Base-by-base conservation (phyloP, 1,139 yeast genomes). In the Citeromyces siamensis region DNA sequence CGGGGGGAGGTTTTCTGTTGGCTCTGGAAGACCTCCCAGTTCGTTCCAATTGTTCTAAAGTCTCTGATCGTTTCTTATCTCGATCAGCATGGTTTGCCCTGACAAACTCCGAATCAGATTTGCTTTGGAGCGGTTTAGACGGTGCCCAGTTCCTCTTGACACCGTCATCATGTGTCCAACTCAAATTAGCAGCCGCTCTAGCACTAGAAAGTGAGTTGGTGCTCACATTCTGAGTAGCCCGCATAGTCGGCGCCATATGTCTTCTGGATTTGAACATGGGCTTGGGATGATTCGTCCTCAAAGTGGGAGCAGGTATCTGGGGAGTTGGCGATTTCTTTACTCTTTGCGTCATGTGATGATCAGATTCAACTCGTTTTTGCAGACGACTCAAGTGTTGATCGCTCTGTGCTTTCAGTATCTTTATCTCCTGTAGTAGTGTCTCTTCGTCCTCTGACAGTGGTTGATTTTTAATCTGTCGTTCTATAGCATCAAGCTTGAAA, bases 401-500 rank as follows among this genome's bases (percentile, higher is more conserved):
- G 40, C 72, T 67, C 47, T 71, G 72, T 36, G 72, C 75, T 28
- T 76, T 57, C 29, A 73, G 60, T 6, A 60, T 60, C 46, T 62
- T 61, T 34, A 73, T 53, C 44, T 72, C 77, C 34, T 58, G 59
- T 29, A 69, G 50, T 4, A 71, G 50, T 20, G 52, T 51, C 16
- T 55, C 43, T 42, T 71, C 78, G 35, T 71, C 75, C 5, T 55
- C 51, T 8, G 58, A 44, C 38, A 64, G 44, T 7, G 41, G 40
- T 19, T 49, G 38, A n/a, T 40, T 42, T 14, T 32, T 32, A 7
- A 58, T 51, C 9, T 56, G 55, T 41, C 66, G 68, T 36, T 75
- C 80, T 38, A 78, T 64, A 10, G 59, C 46, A 28, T 76, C 81
- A 33, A 77, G 55, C 46, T 71, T 72, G 50, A 61, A 72, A 37